Evolutionary conservation across 768 basidiomycete genomes (phyloP).

Genomic region (Amanita rimosa): DNA sequence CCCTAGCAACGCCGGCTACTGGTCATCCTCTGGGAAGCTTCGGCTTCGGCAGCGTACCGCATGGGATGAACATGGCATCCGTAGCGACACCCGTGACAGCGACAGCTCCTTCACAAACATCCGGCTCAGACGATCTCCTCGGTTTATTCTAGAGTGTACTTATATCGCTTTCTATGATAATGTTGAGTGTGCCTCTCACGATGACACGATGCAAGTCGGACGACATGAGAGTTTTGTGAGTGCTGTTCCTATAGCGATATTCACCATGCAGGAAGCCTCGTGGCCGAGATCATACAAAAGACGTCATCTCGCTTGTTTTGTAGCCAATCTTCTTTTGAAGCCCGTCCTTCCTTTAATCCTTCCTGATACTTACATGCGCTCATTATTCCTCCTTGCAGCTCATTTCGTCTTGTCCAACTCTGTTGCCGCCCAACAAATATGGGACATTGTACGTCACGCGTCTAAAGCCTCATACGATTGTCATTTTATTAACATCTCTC

Average conservation of each 20-base stretch:
- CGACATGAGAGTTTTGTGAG: too few species aligned
- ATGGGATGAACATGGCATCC: constrained; percentile 13
- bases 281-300: not conserved
- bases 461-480: not conserved
- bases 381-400: constrained; percentile 3
- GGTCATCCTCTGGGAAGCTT: constrained; percentile 12
- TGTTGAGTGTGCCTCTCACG: not conserved
- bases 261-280: not conserved
- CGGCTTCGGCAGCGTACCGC: constrained; percentile 5
- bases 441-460: constrained; percentile 33
- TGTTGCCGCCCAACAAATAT: constrained; percentile 38
- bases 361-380: not conserved
- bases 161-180: not conserved
- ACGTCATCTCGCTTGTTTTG: too few species aligned
- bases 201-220: too few species aligned
- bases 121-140: constrained; percentile 33
- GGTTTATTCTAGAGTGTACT: constrained; percentile 32
- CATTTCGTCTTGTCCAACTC: constrained; percentile 11
- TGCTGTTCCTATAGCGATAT: not conserved
- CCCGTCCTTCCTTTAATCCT: not conserved
- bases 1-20: constrained; percentile 7
- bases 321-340: too few species aligned
- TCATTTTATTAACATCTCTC: not conserved
- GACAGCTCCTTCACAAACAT: constrained; percentile 12
- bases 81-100: constrained; percentile 16